Base-by-base conservation (phyloP, 768 basidiomycete species). In the Mycena latifolia region DNA sequence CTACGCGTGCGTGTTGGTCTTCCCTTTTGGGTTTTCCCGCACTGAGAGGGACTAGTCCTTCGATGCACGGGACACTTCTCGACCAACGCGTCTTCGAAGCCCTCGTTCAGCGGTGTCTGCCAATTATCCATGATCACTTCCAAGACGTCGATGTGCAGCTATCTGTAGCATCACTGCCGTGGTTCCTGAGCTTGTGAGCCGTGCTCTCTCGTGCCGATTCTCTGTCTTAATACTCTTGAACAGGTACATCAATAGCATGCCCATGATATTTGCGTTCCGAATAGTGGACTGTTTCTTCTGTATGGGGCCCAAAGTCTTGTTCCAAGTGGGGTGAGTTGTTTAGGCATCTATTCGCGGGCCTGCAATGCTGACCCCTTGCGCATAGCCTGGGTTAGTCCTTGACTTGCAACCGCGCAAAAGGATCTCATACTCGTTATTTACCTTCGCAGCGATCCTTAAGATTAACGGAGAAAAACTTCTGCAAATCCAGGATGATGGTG, bases 51-150 rank as follows among this genome's bases (percentile, higher is more conserved):
- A 43, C 15, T 70, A 96, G 95, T 69, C 94, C 95, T 2, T 97
- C 96, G 0, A 99, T 99, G 98, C 95, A 98, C 72, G 98, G 98
- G 17, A 99, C 98, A 0, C 86, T 99, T 14, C 88, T 99, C n/a
- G 98, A 99, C 75, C 98, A 99, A 77, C 88, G 96, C 22, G 98
- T 99, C 0, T 99, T 99, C 67, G 98, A 99, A 76, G 89, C 96
- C 8, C 85, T 99, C 33, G 96, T 99, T 9, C 86, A 91, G 60
- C 88, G 89, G 58, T 94, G 93, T 80, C 83, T 98, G 41, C 96
- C 96, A 5, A 92, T 97, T 72, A 94, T 99, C 70, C 91, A 96
- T 71, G 95, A 98, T 29, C 94, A 99, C 77, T 98, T 98, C 80
- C 85, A 86, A 70, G 82, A 77, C 18, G 95, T 97, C 35, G 97